Evolutionary conservation across 1,284 basidiomycete genomes (phyloP), one percentile per base, ranked within the genome.

Genomic region (Cutaneotrichosporon curvatum): DNA sequence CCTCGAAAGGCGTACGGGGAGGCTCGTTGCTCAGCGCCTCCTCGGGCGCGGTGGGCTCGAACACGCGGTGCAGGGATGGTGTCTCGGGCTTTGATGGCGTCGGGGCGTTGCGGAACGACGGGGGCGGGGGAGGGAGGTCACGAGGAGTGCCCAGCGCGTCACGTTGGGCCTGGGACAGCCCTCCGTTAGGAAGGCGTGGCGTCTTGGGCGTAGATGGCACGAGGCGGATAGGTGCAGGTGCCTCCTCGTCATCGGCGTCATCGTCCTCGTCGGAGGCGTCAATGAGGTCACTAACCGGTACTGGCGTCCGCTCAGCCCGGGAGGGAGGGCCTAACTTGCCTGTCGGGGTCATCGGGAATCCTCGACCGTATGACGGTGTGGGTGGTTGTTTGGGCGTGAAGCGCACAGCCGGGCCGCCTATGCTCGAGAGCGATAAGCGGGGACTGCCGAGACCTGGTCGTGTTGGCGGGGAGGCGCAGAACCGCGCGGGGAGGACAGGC

Each of bases 381-480:
- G 22, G 22, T 20, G 23, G 18, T n/a, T 33, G 36, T 7, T 10
- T 23, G 15, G 40, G 35, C 15, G 36, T 34, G 45, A 45, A 48
- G 12, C 57, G 45, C 15, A 50, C 33, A 1, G 57, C 43, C 0
- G 50, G 50, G 3, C 53, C 50, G 4, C 54, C 53, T 35, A 59
- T 56, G 40, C 45, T 40, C 0, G 51, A 49, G 1, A 60, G 45
- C 7, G 56, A 56, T 23, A 43, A 20, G n/a, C 58, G 54, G 1
- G 58, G 51, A 12, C 50, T 38, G 15, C 37, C 43, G 20, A 33
- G 37, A 15, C 28, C 48, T 9, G 35, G 38, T 2, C 60, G 58
- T 33, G 43, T 40, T 8, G 53, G 49, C 39, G 67, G 66, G 31
- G 67, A 65, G 0, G 67, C 66, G 47, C 56, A 67, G 55, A 67